These are phyloP conservation scores for Malus sieversii DNA, from an alignment of 306 rosid species.

Conservation along the genomic window DNA sequence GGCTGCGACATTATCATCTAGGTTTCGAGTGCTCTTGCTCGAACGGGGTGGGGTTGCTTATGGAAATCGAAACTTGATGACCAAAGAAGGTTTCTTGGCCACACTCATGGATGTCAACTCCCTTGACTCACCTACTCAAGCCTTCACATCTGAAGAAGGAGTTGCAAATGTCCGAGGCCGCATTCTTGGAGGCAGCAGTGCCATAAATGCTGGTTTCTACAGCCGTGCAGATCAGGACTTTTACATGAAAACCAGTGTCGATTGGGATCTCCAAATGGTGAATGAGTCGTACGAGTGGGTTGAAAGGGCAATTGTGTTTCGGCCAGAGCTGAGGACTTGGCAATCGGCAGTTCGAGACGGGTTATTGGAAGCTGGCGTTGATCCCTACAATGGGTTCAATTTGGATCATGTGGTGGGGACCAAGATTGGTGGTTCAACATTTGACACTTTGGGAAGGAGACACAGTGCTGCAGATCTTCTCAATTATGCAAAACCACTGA, in stretches of 20 bases:
- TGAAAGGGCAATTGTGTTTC: slow-evolving; percentile 60
- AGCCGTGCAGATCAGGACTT: slow-evolving; percentile 68
- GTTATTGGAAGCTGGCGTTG: slow-evolving; percentile 61
- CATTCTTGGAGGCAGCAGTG: slow-evolving; percentile 92
- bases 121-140: slow-evolving; percentile 51
- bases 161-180: slow-evolving; percentile 84
- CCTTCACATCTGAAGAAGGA: slow-evolving; percentile 79
- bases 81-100: slow-evolving; percentile 80
- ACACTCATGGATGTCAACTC: slow-evolving; percentile 33
- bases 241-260: slow-evolving; percentile 27
- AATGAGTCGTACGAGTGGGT: slow-evolving; percentile 81
- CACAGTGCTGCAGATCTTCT: slow-evolving; percentile 78
- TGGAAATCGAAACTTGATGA: slow-evolving; percentile 41
- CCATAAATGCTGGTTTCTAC: slow-evolving; percentile 88
- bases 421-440: slow-evolving; percentile 85
- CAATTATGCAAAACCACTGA: slow-evolving; percentile 26
- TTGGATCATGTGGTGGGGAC: slow-evolving; percentile 62
- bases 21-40: slow-evolving; percentile 50
- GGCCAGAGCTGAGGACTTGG: slow-evolving; percentile 60
- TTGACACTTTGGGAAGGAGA: slow-evolving; percentile 54
- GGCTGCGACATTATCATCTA: slow-evolving; percentile 65
- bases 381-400: slow-evolving; percentile 72
- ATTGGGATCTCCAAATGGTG: slow-evolving; percentile 51
- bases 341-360: slow-evolving; percentile 78
- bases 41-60: slow-evolving; percentile 61